Conservation (phyloP, 805 yeast genomes). For the Ogataea nonfermentans region DNA sequence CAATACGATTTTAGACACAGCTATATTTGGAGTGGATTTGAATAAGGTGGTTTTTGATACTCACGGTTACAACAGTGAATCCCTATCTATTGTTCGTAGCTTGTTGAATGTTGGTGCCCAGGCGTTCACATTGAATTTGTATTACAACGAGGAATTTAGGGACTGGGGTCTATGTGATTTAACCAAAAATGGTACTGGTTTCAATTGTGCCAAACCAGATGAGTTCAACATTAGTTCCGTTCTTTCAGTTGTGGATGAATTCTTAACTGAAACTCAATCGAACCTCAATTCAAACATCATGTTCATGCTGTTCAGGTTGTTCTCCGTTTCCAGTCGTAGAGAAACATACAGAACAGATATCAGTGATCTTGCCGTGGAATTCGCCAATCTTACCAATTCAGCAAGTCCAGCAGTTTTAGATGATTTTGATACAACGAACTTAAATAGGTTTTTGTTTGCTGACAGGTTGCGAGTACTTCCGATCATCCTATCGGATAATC, state of each 20-base stretch:
- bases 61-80: conserved; percentile 32
- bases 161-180: conserved; percentile 62
- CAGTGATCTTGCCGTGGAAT: conserved; percentile 7
- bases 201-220: conserved; percentile 15
- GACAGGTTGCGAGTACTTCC: conserved; percentile 37
- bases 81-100: conserved; percentile 29
- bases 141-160: conserved; percentile 46
- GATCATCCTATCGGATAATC: conserved; percentile 31
- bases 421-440: conserved; percentile 20
- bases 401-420: conserved; percentile 1
- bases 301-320: conserved; percentile 39
- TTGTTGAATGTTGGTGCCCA: conserved; percentile 46
- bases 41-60: conserved; percentile 32
- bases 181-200: conserved; percentile 23
- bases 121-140: conserved; percentile 50
- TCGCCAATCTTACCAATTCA: conserved; percentile 1
- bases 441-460: conserved; percentile 35
- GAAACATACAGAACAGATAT: conserved; percentile 12
- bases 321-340: conserved; percentile 17
- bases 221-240: conserved; percentile 28
- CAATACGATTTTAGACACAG: conserved; percentile 39
- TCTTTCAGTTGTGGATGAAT: conserved; percentile 31
- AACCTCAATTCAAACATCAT: conserved; percentile 45
- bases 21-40: conserved; percentile 41
- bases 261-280: conserved; percentile 42